Evolutionary conservation across 371 early-diverging fungal genomes (phyloP).

Genomic region (Capillidium heterosporum): DNA sequence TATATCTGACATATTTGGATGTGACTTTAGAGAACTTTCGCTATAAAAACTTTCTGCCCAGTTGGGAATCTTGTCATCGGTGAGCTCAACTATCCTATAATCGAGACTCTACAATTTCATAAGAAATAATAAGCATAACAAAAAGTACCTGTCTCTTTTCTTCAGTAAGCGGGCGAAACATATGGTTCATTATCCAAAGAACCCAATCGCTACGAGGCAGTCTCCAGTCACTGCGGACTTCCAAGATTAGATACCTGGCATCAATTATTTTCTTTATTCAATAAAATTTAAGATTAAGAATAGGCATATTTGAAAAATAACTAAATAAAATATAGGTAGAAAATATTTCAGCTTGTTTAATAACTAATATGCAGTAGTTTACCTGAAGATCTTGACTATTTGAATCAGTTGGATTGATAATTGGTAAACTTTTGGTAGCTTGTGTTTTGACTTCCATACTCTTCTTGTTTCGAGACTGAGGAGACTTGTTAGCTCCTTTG

Average conservation of each 20-base stretch:
- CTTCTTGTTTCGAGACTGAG: too few species aligned
- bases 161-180: conserved; percentile 1
- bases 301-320: too few species aligned
- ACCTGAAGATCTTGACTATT: too few species aligned
- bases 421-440: too few species aligned
- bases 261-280: not conserved
- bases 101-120: not conserved
- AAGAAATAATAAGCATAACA: not conserved
- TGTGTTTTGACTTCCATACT: too few species aligned
- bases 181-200: conserved; percentile 4
- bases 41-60: not conserved
- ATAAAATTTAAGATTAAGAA: not conserved
- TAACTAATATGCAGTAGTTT: too few species aligned
- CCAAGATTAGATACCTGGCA: not conserved
- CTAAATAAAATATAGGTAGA: too few species aligned
- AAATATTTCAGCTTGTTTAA: too few species aligned
- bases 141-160: not conserved
- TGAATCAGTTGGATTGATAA: too few species aligned
- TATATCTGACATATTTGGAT: not conserved
- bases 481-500: too few species aligned
- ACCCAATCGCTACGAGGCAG: conserved; percentile 2
- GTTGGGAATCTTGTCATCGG: not conserved
- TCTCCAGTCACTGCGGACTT: not conserved
- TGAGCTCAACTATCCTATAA: not conserved
- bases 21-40: not conserved